Conservation (phyloP, 768 basidiomycete genomes). For the Suillus tomentosus region DNA sequence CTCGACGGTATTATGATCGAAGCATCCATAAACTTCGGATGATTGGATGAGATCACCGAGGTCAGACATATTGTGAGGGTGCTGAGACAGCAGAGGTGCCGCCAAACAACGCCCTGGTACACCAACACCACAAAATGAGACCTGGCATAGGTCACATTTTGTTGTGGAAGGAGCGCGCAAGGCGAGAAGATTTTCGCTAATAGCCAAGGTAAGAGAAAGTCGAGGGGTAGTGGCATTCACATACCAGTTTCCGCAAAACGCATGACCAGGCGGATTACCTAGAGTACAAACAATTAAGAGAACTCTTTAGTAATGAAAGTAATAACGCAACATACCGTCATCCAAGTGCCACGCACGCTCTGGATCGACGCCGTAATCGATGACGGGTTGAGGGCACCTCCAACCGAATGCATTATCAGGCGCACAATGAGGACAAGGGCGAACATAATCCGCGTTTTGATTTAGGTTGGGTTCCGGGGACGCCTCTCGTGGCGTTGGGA, state of each 20-base stretch:
- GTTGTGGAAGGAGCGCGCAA: slow-evolving; percentile 74
- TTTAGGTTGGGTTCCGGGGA: slow-evolving; percentile 78
- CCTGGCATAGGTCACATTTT: slow-evolving; percentile 81
- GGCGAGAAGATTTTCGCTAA: slow-evolving; percentile 75
- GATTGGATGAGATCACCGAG: slow-evolving; percentile 79
- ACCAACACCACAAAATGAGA: slow-evolving; percentile 81
- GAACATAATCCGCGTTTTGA: slow-evolving; percentile 61
- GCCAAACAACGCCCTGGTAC: slow-evolving; percentile 76
- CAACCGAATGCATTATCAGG: slow-evolving; percentile 75
- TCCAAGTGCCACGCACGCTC: slow-evolving; percentile 79
- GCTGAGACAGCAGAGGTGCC: slow-evolving; percentile 53
- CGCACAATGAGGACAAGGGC: slow-evolving; percentile 79
- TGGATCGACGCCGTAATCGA: slow-evolving; percentile 66
- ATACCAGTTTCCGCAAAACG: slow-evolving; percentile 80
- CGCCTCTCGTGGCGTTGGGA: slow-evolving; percentile 72
- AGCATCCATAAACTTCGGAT: slow-evolving; percentile 75
- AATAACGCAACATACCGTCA: slow-evolving; percentile 47
- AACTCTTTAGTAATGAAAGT: background rate
- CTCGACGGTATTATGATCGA: slow-evolving; percentile 75
- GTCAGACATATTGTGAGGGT: slow-evolving; percentile 69
- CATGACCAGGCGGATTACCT: slow-evolving; percentile 68
- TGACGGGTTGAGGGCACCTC: slow-evolving; percentile 79
- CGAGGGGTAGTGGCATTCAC: slow-evolving; percentile 16
- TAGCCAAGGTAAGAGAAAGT: slow-evolving; percentile 3
- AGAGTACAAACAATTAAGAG: background rate